A percentile compares a stretch with the other conserved stretches of the same genome.
Conservation (phyloP, 1,284 basidiomycete genomes). For the Coriolopsis trogii region DNA sequence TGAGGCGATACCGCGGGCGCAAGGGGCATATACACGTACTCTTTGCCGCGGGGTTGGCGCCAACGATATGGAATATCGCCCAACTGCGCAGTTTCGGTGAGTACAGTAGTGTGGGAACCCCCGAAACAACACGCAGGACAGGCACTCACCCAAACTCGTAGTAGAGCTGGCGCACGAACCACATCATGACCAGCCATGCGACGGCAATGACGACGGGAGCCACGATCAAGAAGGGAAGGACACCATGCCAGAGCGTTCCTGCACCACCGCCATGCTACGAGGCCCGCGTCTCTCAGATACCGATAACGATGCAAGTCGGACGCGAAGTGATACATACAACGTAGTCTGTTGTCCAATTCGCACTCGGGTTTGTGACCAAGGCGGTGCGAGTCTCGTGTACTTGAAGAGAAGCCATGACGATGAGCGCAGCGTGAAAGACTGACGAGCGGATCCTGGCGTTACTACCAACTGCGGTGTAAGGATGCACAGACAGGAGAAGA, state of each 20-base stretch:
- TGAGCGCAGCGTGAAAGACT: conserved; percentile 77
- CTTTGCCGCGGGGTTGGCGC: conserved; percentile 80
- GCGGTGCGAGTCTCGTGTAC: conserved; percentile 69
- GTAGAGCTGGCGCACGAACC: conserved; percentile 44
- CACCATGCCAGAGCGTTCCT: conserved; percentile 44
- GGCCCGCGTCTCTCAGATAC: not conserved
- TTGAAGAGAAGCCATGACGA: conserved; percentile 75
- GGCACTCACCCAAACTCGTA: conserved; percentile 47
- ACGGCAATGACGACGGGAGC: conserved; percentile 42
- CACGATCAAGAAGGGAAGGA: conserved; percentile 46
- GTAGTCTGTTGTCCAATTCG: conserved; percentile 18
- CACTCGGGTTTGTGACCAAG: conserved; percentile 41
- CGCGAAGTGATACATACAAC: conserved; percentile 12
- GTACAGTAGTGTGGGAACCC: not conserved
- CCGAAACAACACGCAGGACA: no score
- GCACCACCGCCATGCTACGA: conserved; percentile 37
- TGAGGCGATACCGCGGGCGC: not conserved
- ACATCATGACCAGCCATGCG: conserved; percentile 41
- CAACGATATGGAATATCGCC: conserved; percentile 86
- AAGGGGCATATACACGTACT: conserved; percentile 46
- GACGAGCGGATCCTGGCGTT: no score
- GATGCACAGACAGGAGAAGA: conserved; percentile 3
- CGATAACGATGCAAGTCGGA: no score
- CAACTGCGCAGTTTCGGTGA: conserved; percentile 46
- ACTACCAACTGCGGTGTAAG: no score